Evolutionary conservation across 208 protist species (phyloP).

Genomic region (Borovskyia barvae): DNA sequence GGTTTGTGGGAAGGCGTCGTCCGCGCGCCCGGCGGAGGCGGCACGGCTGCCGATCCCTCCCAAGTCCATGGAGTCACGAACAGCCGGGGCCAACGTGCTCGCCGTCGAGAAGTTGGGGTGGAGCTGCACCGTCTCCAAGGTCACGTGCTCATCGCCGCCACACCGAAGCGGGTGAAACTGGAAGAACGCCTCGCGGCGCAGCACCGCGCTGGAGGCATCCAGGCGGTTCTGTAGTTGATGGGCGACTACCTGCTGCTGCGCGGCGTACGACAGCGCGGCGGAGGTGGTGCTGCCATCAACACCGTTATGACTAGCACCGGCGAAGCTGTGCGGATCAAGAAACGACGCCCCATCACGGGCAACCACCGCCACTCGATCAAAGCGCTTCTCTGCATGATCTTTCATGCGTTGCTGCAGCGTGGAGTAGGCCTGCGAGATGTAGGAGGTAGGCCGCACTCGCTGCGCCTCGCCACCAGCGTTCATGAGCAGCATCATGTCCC

Average conservation of each 20-base stretch:
- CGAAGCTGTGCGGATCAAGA: conserved; percentile 24
- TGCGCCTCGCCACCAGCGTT: conserved; percentile 45
- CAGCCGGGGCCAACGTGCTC: conserved; percentile 5
- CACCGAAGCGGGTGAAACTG: conserved; percentile 28
- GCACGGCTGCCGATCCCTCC: not conserved
- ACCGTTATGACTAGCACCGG: not conserved
- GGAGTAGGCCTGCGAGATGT: conserved; percentile 51
- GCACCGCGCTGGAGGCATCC: conserved; percentile 5
- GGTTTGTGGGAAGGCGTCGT: conserved; percentile 7
- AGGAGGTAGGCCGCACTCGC: conserved; percentile 40
- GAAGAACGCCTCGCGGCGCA: conserved; percentile 28
- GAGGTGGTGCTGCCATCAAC: not conserved
- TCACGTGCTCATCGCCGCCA: conserved; percentile 17
- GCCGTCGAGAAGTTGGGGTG: conserved; percentile 9
- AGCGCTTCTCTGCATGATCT: conserved; percentile 47
- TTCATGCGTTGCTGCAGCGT: conserved; percentile 32
- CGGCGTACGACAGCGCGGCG: not conserved
- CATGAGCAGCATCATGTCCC: conserved; percentile 70
- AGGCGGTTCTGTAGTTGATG: conserved; percentile 21
- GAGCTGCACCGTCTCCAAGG: conserved; percentile 24
- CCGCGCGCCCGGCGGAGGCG: not conserved
- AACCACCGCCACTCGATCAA: conserved; percentile 10
- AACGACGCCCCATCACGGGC: conserved; percentile 21
- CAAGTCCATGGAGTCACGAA: conserved; percentile 11
- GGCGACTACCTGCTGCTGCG: conserved; percentile 14